Evolutionary conservation across 495 filamentous ascomycete species (phyloP).

Genomic region (Aspergillus avenaceus): DNA sequence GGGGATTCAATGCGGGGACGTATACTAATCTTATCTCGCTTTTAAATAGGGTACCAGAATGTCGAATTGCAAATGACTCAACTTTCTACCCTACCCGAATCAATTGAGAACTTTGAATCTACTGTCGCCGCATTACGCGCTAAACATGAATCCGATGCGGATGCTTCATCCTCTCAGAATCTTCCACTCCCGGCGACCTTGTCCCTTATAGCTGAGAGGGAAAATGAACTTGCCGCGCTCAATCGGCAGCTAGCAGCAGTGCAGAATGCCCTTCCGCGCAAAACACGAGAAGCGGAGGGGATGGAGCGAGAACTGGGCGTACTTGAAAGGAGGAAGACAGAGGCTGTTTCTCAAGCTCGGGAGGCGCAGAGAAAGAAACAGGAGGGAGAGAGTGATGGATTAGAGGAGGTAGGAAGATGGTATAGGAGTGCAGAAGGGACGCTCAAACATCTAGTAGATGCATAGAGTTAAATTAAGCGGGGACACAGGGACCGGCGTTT

Average conservation of each 20-base stretch:
- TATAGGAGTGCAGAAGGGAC: constrained; percentile 65
- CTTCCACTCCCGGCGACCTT: constrained; percentile 36
- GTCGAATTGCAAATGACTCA: constrained; percentile 58
- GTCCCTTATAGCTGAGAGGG: constrained; percentile 47
- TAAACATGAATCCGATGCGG: constrained; percentile 37
- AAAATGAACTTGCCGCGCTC: constrained; percentile 59
- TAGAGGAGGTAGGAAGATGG: constrained; percentile 83
- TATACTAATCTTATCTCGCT: too few species aligned
- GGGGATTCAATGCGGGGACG: too few species aligned
- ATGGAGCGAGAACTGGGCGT: constrained; percentile 66
- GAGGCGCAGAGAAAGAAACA: constrained; percentile 80
- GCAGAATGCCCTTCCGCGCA: constrained; percentile 61
- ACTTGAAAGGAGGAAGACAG: constrained; percentile 67
- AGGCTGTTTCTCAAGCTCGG: constrained; percentile 62
- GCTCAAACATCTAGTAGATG: constrained; percentile 62
- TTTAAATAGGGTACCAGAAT: constrained; percentile 53
- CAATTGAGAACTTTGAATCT: constrained; percentile 58
- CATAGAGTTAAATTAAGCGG: constrained; percentile 22
- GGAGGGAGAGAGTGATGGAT: constrained; percentile 67
- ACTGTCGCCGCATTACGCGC: constrained; percentile 53
- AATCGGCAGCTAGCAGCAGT: constrained; percentile 65
- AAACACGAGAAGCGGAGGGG: constrained; percentile 67
- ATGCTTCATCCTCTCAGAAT: constrained; percentile 33
- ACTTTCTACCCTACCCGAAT: constrained; percentile 56
- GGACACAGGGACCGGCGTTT: background rate